These are phyloP conservation scores for Camelina sativa DNA, from an alignment of 345 rosid species.

Conservation along the genomic window DNA sequence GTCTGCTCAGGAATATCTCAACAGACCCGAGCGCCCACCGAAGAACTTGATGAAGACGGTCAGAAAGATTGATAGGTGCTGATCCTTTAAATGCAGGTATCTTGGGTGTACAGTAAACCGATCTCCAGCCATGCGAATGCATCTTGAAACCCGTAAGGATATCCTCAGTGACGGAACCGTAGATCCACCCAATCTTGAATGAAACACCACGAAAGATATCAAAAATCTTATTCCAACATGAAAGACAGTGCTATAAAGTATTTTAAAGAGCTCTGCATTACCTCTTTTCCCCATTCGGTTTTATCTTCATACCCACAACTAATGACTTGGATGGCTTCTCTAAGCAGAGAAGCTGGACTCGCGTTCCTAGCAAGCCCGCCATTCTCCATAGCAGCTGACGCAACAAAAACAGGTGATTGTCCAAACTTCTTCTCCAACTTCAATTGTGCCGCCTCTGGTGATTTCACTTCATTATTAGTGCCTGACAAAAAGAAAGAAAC, in stretches of 20 bases:
- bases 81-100: constrained; percentile 70
- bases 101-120: constrained; percentile 65
- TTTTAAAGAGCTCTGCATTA: constrained; percentile 22
- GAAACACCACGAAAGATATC: constrained; percentile 8
- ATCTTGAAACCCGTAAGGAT: constrained; percentile 77
- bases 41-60: constrained; percentile 67
- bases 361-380: constrained; percentile 59
- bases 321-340: constrained; percentile 80
- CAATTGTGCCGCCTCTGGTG: constrained; percentile 35
- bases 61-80: constrained; percentile 66
- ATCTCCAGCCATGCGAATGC: constrained; percentile 86
- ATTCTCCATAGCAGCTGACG: constrained; percentile 58
- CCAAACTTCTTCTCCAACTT: constrained; percentile 77
- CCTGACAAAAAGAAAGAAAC: constrained; percentile 9
- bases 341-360: constrained; percentile 64
- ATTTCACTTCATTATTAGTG: constrained; percentile 22
- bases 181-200: constrained; percentile 63
- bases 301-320: constrained; percentile 73
- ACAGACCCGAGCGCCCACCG: constrained; percentile 73
- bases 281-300: constrained; percentile 90
- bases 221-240: constrained; percentile 8
- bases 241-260: not conserved
- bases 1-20: constrained; percentile 71
- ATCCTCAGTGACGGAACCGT: constrained; percentile 70
- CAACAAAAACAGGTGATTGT: constrained; percentile 67